Evolutionary conservation across 805 yeast genomes (phyloP).

Genomic region (Starmerella khaoyaiensis): DNA sequence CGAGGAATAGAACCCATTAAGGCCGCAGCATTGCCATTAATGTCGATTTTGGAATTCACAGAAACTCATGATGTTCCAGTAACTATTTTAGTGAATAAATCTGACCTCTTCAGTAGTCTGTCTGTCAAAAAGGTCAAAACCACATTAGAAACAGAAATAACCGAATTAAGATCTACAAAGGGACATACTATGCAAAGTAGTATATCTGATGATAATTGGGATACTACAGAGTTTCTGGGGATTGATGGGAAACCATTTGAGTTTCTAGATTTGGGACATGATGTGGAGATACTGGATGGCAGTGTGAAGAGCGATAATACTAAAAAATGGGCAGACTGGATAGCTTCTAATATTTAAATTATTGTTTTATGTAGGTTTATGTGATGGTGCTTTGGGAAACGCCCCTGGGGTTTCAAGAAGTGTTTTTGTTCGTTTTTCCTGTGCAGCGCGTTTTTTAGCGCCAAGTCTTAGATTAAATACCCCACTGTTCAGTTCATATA

Average conservation of each 20-base stretch:
- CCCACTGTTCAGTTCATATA: constrained; percentile 29
- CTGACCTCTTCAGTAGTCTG: constrained; percentile 71
- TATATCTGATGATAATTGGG: constrained; percentile 26
- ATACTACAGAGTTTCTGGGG: constrained; percentile 34
- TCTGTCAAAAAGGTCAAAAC: constrained; percentile 50
- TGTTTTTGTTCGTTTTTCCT: constrained; percentile 24
- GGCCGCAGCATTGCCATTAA: constrained; percentile 46
- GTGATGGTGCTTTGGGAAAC: constrained; percentile 29
- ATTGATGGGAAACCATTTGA: constrained; percentile 34
- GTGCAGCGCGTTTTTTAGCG: constrained; percentile 22
- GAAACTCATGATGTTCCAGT: constrained; percentile 57
- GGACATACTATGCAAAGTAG: constrained; percentile 32
- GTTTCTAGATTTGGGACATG: constrained; percentile 61
- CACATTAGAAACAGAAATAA: constrained; percentile 51
- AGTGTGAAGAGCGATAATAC: constrained; percentile 48
- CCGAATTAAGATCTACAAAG: constrained; percentile 39
- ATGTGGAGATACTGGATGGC: constrained; percentile 49
- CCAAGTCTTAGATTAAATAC: constrained; percentile 34
- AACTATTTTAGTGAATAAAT: constrained; percentile 70
- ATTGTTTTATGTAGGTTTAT: constrained; percentile 9
- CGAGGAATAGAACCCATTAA: constrained; percentile 37
- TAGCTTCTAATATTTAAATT: constrained; percentile 36
- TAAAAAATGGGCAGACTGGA: constrained; percentile 62
- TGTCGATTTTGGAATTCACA: constrained; percentile 45
- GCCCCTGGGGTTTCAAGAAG: constrained; percentile 25